A percentile compares a stretch with the other conserved stretches of the same genome.
Conservation (phyloP, 805 yeast genomes). For the Candida khao-thaluensis region DNA sequence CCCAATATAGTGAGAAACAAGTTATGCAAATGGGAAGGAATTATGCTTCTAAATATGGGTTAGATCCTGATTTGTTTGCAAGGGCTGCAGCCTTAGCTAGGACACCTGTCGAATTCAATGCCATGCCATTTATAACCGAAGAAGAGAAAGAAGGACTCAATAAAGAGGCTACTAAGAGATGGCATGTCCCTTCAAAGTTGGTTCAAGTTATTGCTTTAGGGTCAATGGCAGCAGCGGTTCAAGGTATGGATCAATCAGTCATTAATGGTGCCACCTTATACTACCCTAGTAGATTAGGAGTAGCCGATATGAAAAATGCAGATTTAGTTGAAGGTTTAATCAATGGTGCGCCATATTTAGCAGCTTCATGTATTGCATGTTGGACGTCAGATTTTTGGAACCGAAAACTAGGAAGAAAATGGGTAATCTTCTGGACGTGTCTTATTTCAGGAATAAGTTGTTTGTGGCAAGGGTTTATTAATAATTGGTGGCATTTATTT, state of each 20-base stretch:
- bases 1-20: constrained; percentile 61
- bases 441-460: constrained; percentile 57
- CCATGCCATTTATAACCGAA: constrained; percentile 49
- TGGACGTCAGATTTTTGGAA: constrained; percentile 60
- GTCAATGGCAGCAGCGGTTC: constrained; percentile 69
- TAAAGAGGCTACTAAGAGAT: constrained; percentile 41
- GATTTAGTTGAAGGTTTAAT: constrained; percentile 63
- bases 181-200: constrained; percentile 50
- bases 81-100: constrained; percentile 61
- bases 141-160: constrained; percentile 50
- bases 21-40: constrained; percentile 69
- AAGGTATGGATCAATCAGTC: constrained; percentile 75
- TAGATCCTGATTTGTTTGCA: constrained; percentile 60
- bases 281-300: constrained; percentile 56
- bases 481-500: constrained; percentile 60
- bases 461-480: constrained; percentile 66
- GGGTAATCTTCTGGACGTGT: constrained; percentile 61
- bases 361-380: constrained; percentile 57
- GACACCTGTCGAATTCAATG: constrained; percentile 52
- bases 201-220: constrained; percentile 56
- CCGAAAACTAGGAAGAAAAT: constrained; percentile 54
- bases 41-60: constrained; percentile 54
- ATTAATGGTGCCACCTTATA: constrained; percentile 67
- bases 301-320: constrained; percentile 40
- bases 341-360: constrained; percentile 64